These are phyloP conservation scores for Phellinidium pouzarii DNA, from an alignment of 1,284 basidiomycete species.

Conservation along the genomic window DNA sequence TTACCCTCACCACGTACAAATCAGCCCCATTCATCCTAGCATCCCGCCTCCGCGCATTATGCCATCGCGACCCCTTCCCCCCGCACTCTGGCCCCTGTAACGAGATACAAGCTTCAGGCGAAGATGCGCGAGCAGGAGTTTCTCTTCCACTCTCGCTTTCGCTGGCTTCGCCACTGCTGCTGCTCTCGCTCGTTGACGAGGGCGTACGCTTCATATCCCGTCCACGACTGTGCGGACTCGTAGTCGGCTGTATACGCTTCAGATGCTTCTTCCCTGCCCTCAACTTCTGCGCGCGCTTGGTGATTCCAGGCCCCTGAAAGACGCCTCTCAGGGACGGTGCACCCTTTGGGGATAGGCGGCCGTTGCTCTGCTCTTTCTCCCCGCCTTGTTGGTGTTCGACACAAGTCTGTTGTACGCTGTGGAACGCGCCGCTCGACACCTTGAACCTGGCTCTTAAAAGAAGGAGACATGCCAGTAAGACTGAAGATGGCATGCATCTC, in stretches of 20 bases:
- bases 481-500: conserved; percentile 56
- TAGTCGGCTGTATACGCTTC: conserved; percentile 8
- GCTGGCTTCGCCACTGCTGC: conserved; percentile 15
- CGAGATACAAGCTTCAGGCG: conserved; percentile 8
- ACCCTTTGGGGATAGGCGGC: conserved; percentile 21
- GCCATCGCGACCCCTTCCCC: conserved; percentile 29
- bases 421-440: conserved; percentile 30
- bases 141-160: conserved; percentile 16
- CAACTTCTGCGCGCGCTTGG: conserved; percentile 14
- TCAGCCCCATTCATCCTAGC: conserved; percentile 45
- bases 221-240: conserved; percentile 2
- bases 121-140: conserved; percentile 10
- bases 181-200: conserved; percentile 14
- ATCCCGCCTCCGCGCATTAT: conserved; percentile 34
- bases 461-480: conserved; percentile 44
- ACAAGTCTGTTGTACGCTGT: conserved; percentile 26
- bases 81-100: conserved; percentile 5
- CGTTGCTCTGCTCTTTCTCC: conserved; percentile 18
- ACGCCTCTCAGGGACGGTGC: conserved; percentile 21
- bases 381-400: conserved; percentile 20
- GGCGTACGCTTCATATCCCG: conserved; percentile 3
- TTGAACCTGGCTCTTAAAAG: conserved; percentile 50
- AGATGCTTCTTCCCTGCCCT: conserved; percentile 16
- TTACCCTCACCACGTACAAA: conserved; percentile 48
- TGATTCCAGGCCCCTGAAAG: conserved; percentile 21